Evolutionary conservation across 2,329 filamentous ascomycete species (phyloP).

Genomic region (Colletotrichum eremochloae): DNA sequence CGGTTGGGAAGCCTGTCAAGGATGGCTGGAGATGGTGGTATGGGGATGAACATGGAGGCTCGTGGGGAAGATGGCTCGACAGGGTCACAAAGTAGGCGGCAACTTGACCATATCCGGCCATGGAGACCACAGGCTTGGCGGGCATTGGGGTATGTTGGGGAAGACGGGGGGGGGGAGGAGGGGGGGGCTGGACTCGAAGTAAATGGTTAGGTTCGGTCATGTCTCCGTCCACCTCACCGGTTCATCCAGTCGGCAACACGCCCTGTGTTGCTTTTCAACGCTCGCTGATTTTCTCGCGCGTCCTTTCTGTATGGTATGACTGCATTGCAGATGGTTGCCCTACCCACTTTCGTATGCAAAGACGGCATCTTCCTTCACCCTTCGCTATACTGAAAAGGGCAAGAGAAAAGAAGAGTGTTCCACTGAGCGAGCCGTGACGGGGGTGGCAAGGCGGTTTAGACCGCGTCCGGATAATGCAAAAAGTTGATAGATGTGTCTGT

Average conservation of each 20-base stretch:
- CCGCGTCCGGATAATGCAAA: neutral
- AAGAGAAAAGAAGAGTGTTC: neutral
- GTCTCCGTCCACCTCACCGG: neutral
- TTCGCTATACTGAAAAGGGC: conserved; percentile 18
- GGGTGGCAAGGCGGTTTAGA: no score
- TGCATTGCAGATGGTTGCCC: neutral
- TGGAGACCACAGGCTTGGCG: conserved; percentile 1
- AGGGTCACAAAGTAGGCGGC: conserved; percentile 30
- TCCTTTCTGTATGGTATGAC: neutral
- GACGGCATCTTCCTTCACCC: neutral
- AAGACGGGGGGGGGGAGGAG: neutral
- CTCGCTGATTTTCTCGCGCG: conserved; percentile 5
- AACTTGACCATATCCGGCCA: conserved; percentile 32
- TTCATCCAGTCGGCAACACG: neutral
- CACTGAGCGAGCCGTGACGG: no score
- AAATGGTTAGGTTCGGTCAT: neutral
- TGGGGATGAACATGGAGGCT: conserved; percentile 39
- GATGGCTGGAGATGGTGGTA: conserved; percentile 25
- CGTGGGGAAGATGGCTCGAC: conserved; percentile 27
- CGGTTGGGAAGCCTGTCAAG: conserved; percentile 26
- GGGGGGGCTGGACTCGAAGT: neutral
- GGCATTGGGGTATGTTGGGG: conserved; percentile 36
- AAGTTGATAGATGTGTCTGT: neutral
- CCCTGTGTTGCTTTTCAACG: neutral
- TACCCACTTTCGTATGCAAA: conserved; percentile 29